phyloP scores from a whole-genome alignment of 2,329 filamentous ascomycete species.

The Colletotrichum chrysophilum region DNA sequence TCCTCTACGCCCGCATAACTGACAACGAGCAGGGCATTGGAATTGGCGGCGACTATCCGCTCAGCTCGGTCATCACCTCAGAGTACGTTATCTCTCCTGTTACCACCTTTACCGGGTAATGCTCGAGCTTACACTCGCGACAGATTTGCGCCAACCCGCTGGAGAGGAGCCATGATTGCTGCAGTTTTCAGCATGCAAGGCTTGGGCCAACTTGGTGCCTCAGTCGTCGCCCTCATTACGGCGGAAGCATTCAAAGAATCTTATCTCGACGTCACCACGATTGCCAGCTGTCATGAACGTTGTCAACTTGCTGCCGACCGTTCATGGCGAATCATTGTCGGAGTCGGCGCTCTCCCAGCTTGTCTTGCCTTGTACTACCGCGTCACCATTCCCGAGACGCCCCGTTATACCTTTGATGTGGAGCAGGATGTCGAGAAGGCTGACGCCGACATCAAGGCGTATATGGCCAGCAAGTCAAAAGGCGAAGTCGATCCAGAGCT shows the following conservation, averaged over 20 bases:
- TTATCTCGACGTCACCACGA: slow-evolving; percentile 37
- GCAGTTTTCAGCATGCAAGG: slow-evolving; percentile 87
- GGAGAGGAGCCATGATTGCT: slow-evolving; percentile 84
- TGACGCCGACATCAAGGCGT: slow-evolving; percentile 72
- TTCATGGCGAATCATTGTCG: slow-evolving; percentile 83
- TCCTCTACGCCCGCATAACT: neutral
- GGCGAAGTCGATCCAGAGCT: slow-evolving; percentile 53
- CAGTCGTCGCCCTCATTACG: slow-evolving; percentile 73
- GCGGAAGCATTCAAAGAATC: slow-evolving; percentile 66
- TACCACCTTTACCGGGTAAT: neutral
- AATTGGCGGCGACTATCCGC: slow-evolving; percentile 83
- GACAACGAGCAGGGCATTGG: slow-evolving; percentile 63
- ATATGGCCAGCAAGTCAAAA: slow-evolving; percentile 53
- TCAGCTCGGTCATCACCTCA: slow-evolving; percentile 81
- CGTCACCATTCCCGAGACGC: slow-evolving; percentile 84
- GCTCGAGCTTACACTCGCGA: neutral
- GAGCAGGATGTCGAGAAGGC: slow-evolving; percentile 77
- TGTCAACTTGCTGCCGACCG: slow-evolving; percentile 78
- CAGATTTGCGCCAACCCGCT: slow-evolving; percentile 80
- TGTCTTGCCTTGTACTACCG: slow-evolving; percentile 85
- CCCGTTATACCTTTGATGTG: slow-evolving; percentile 83
- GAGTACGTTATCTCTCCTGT: slow-evolving; percentile 50
- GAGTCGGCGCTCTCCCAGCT: slow-evolving; percentile 78
- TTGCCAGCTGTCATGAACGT: slow-evolving; percentile 60
- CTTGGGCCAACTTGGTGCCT: slow-evolving; percentile 76